These are phyloP conservation scores for Pyrus communis DNA, from an alignment of 306 rosid genomes.

Conservation along the genomic window DNA sequence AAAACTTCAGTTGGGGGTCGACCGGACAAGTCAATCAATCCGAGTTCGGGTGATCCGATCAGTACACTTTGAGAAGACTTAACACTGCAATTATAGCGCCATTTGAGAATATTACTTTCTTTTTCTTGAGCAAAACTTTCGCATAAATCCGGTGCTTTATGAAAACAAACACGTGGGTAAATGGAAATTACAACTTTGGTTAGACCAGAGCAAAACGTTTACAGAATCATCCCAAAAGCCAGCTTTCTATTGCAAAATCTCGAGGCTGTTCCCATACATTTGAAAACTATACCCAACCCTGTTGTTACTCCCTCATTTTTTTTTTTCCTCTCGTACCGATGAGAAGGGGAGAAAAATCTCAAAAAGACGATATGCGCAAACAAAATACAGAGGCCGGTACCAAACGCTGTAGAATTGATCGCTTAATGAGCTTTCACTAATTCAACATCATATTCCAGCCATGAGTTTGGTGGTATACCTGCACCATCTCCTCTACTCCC, in stretches of 20 bases:
- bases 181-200: too few species aligned
- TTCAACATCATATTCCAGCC: constrained; percentile 71
- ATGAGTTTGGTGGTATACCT: constrained; percentile 57
- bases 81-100: too few species aligned
- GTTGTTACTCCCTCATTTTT: neutral
- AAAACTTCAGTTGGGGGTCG: too few species aligned
- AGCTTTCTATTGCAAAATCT: neutral
- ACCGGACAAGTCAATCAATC: too few species aligned
- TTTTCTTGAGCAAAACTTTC: too few species aligned
- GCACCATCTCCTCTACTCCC: constrained; percentile 30
- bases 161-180: too few species aligned
- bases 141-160: too few species aligned
- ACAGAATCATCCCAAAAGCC: neutral
- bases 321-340: neutral
- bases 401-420: neutral
- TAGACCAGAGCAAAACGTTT: neutral
- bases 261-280: neutral
- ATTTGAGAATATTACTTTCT: too few species aligned
- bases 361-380: neutral
- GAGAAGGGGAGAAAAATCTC: neutral
- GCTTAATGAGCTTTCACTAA: constrained; percentile 59
- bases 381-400: neutral
- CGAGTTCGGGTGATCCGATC: too few species aligned
- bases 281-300: neutral
- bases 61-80: too few species aligned